Conservation (phyloP, 192 early-diverging fungal species). For the Chytriomyces sp. region DNA sequence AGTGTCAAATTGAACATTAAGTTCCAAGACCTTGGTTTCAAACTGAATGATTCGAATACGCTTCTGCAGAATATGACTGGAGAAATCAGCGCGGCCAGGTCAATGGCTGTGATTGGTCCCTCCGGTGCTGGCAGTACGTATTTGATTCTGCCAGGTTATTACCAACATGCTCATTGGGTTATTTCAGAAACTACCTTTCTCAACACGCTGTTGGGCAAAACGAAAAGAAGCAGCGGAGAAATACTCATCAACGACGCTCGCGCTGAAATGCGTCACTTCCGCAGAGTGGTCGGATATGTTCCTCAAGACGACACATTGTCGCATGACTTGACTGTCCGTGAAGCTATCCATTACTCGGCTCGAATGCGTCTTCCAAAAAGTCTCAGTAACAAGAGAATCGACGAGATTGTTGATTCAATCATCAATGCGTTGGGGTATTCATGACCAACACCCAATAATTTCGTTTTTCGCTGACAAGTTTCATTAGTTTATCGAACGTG, state of each 20-base stretch:
- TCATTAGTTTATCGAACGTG: constrained; percentile 42
- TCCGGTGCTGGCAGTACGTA: constrained; percentile 57
- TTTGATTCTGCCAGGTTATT: not conserved
- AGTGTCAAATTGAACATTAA: not conserved
- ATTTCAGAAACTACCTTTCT: constrained; percentile 22
- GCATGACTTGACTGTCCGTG: constrained; percentile 52
- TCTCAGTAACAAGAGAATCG: constrained; percentile 12
- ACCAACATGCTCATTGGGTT: not conserved
- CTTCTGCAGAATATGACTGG: not conserved
- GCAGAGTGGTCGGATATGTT: constrained; percentile 48
- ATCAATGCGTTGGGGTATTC: constrained; percentile 16
- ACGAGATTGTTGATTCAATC: constrained; percentile 18
- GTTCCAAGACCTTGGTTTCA: not conserved
- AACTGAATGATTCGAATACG: not conserved
- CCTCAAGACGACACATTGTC: constrained; percentile 48
- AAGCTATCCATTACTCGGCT: constrained; percentile 48
- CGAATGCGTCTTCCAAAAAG: constrained; percentile 17
- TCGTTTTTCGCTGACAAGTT: not conserved
- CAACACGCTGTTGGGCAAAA: constrained; percentile 22
- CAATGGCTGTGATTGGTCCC: not conserved
- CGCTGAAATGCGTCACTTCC: constrained; percentile 25
- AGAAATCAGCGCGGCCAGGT: not conserved
- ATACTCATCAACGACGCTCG: constrained; percentile 8
- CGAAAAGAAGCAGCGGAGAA: not conserved
- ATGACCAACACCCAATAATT: too few relatives aligned